phyloP scores from a whole-genome alignment of 2,329 filamentous ascomycete genomes.

The Harringtonia lauricola region DNA sequence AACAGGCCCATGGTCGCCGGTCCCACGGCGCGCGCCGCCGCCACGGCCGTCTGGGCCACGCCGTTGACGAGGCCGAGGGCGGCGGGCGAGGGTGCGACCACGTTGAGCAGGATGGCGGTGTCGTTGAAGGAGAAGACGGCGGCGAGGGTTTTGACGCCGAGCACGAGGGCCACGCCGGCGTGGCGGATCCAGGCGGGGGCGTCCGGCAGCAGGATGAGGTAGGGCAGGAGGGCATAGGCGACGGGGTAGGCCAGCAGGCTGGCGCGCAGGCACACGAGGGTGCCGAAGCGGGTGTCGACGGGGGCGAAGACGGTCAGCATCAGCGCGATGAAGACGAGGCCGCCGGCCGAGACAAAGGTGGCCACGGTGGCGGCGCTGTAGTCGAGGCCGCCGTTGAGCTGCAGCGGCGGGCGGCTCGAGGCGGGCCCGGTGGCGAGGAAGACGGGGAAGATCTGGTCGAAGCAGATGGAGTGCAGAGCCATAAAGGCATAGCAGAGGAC shows the following conservation, averaged over 20 bases:
- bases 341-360: conserved; percentile 1
- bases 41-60: conserved; percentile 6
- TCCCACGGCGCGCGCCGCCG: conserved; percentile 3
- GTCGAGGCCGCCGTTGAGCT: conserved; percentile 5
- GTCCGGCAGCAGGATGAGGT: conserved; percentile 4
- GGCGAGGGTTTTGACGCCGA: conserved; percentile 1
- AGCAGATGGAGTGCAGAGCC: conserved; percentile 8
- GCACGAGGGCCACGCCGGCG: neutral
- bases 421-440: conserved; percentile 2
- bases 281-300: conserved; percentile 4
- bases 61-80: conserved; percentile 8
- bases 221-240: conserved; percentile 4
- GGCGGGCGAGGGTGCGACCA: conserved; percentile 4
- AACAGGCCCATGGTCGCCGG: conserved; percentile 7
- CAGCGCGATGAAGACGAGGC: conserved; percentile 5
- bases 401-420: neutral
- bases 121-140: conserved; percentile 9
- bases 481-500: conserved; percentile 4
- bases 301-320: conserved; percentile 5
- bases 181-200: conserved; percentile 1
- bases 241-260: conserved; percentile 3
- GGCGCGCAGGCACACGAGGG: conserved; percentile 3
- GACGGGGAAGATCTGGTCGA: conserved; percentile 10
- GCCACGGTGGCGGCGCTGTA: conserved; percentile 2
- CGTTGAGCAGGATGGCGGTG: conserved; percentile 5